Evolutionary conservation across 305 asterid genomes (phyloP).

Genomic region (Fraxinus floribunda): DNA sequence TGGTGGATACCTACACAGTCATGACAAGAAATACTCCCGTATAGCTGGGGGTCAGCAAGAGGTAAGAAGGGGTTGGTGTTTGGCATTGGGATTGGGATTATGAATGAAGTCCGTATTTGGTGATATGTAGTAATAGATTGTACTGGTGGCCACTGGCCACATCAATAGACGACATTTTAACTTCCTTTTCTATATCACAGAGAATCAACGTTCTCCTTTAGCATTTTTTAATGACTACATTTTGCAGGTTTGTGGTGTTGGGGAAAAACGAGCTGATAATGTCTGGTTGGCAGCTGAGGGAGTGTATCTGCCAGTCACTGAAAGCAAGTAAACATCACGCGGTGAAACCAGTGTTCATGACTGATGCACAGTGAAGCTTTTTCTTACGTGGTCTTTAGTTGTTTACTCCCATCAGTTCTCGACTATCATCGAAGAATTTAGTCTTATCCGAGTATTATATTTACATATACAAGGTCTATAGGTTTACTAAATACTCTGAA

Average conservation of each 20-base stretch:
- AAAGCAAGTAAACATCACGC: conserved; percentile 44
- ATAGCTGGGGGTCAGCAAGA: conserved; percentile 99
- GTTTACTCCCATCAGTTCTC: neutral
- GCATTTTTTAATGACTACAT: conserved; percentile 6
- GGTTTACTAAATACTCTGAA: neutral
- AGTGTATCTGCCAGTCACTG: conserved; percentile 70
- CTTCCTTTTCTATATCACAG: neutral
- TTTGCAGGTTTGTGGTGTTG: conserved; percentile 84
- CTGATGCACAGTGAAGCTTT: neutral
- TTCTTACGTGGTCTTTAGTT: neutral
- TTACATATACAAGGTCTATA: neutral
- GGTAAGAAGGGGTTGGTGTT: conserved; percentile 41
- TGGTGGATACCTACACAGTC: conserved; percentile 89
- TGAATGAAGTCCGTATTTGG: neutral
- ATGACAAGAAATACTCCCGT: conserved; percentile 88
- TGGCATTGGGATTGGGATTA: neutral
- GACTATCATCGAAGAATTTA: neutral
- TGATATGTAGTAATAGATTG: neutral
- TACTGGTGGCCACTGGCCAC: neutral
- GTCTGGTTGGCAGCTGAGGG: conserved; percentile 97
- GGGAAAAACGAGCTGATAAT: conserved; percentile 77
- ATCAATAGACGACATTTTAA: neutral
- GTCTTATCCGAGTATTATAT: neutral
- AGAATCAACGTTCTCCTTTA: neutral
- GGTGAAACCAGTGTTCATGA: neutral